These are phyloP conservation scores for Tagetes erecta DNA, from an alignment of 129 eudicot species.

Conservation along the genomic window DNA sequence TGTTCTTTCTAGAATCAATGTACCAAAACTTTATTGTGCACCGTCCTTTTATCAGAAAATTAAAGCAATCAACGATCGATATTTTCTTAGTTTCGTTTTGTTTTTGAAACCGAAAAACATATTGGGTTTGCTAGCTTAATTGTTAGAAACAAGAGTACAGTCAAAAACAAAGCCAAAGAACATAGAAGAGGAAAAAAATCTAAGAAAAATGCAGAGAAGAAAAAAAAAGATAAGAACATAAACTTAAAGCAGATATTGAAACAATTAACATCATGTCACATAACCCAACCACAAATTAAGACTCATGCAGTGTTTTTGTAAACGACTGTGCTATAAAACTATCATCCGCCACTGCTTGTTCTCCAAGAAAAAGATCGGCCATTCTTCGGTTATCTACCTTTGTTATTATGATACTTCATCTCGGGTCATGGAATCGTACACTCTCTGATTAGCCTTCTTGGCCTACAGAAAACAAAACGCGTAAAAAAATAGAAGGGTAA, in stretches of 20 bases:
- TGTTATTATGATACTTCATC: slow-evolving; percentile 33
- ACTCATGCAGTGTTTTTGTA: background rate
- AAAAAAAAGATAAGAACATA: background rate
- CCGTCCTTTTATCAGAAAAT: too few relatives aligned
- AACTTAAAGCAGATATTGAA: background rate
- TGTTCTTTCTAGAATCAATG: too few relatives aligned
- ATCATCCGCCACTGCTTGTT: background rate
- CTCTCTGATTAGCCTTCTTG: slow-evolving; percentile 55
- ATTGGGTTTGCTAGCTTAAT: too few relatives aligned
- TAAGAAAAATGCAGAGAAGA: background rate
- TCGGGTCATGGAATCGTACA: slow-evolving; percentile 37
- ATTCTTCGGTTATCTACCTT: slow-evolving; percentile 17
- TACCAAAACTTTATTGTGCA: too few relatives aligned
- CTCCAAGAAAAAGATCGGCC: background rate
- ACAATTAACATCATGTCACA: background rate
- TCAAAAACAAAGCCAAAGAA: too few relatives aligned
- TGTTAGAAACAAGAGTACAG: too few relatives aligned
- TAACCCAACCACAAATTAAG: background rate
- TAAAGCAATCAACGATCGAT: too few relatives aligned
- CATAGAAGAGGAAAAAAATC: too few relatives aligned
- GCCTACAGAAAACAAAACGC: slow-evolving; percentile 41
- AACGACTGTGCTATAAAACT: background rate
- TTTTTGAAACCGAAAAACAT: too few relatives aligned
- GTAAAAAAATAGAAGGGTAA: too few relatives aligned
- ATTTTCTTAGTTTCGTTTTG: too few relatives aligned